Base-by-base conservation (phyloP, 2,329 filamentous ascomycete species). In the Penicillium hordei region DNA sequence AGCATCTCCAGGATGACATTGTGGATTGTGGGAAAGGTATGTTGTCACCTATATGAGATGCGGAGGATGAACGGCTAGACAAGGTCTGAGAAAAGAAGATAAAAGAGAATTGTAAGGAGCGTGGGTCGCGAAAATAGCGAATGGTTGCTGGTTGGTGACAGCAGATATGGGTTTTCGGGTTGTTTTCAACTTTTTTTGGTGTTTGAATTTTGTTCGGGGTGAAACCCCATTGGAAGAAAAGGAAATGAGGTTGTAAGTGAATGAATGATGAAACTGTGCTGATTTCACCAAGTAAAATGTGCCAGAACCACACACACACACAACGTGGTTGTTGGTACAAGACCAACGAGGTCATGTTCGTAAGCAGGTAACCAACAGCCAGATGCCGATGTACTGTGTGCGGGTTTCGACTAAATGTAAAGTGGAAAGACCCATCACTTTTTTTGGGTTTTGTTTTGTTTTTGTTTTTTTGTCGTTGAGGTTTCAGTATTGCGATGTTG, bases 381-480 rank as follows among this genome's bases (percentile, higher is more conserved):
- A 12, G 39, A 29, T 48, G 21, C 25, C 29, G 13, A 50, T 42
- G 39, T 27, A 50, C 42, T 27, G 25, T 57, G 42, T n/a, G 36
- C 15, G 33, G 39, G 15, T 34, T 39, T 31, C 49, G 39, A 60
- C 44, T 50, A 50, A 51, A 48, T 42, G 44, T 43, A 60, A 53
- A 60, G 19, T 15, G 33, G 54, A 60, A 61, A 54, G 57, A 58
- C 59, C 61, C 63, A 64, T 65, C 60, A 60, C 63, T 60, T 59
- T 57, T 60, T 65, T 23, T 19, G 1, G 10, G 9, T 9, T 6
- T 27, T 50, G 29, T 49, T 15, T 12, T 21, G 4, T 25, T 25
- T 25, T 25, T 29, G 29, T 29, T 63, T 58, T 64, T 65, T 65
- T 62, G 60, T 65, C 49, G 51, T 65, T 39, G 44, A 51, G 51